Conservation (phyloP, 2,329 filamentous ascomycete genomes). For the Dendrostoma leiphaemia region DNA sequence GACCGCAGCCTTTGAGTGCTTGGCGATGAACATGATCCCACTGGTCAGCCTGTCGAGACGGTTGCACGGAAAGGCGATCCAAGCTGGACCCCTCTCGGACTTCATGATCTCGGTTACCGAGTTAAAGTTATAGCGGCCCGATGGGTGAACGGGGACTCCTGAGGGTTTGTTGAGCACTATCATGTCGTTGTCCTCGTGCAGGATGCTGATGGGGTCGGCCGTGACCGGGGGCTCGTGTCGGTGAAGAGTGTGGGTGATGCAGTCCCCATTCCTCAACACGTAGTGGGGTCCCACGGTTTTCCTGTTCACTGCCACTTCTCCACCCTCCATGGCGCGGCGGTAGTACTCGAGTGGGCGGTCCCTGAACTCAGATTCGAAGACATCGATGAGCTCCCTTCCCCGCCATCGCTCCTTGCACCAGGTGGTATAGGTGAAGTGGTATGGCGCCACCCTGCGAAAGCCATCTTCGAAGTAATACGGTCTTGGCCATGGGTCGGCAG, state of each 20-base stretch:
- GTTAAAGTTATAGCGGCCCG: constrained; percentile 94
- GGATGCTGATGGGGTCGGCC: constrained; percentile 71
- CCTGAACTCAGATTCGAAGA: constrained; percentile 89
- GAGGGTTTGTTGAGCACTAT: constrained; percentile 95
- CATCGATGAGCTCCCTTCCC: constrained; percentile 74
- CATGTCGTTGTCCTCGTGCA: constrained; percentile 90
- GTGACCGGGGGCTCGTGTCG: constrained; percentile 94
- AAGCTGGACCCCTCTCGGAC: constrained; percentile 60
- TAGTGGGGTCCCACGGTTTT: constrained; percentile 66
- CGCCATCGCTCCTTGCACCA: constrained; percentile 94
- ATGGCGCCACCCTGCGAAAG: constrained; percentile 78
- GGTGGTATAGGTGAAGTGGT: constrained; percentile 93
- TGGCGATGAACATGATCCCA: constrained; percentile 97
- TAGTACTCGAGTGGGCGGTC: constrained; percentile 88
- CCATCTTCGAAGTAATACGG: constrained; percentile 85
- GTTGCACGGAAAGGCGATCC: constrained; percentile 73
- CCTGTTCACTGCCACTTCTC: constrained; percentile 78
- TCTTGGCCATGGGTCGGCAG: constrained; percentile 45
- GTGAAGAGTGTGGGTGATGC: constrained; percentile 90
- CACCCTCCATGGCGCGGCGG: constrained; percentile 75
- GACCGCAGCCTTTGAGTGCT: constrained; percentile 77
- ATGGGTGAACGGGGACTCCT: constrained; percentile 91
- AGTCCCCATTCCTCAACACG: constrained; percentile 80
- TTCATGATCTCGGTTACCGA: constrained; percentile 92
- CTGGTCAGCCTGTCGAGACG: constrained; percentile 91